A percentile compares a stretch with the other conserved stretches of the same genome.
Evolutionary conservation across 2,329 filamentous ascomycete genomes (phyloP).

Genomic region (Pseudocercospora fijiensis): DNA sequence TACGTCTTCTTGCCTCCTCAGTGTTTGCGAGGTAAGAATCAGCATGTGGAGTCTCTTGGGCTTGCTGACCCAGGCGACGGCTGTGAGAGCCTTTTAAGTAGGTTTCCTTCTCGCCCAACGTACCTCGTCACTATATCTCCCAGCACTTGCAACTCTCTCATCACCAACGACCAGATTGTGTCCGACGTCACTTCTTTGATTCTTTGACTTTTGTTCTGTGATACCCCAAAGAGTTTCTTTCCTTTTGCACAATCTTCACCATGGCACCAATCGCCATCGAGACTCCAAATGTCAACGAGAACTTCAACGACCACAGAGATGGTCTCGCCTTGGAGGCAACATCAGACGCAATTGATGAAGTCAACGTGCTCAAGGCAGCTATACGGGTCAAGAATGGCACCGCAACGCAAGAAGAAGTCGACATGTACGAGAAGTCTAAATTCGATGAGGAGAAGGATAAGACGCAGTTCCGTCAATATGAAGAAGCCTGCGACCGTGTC

Average conservation of each 20-base stretch:
- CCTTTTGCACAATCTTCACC: constrained; percentile 20
- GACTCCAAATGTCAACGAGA: constrained; percentile 44
- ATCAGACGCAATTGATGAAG: constrained; percentile 59
- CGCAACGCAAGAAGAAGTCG: constrained; percentile 46
- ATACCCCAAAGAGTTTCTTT: constrained; percentile 2
- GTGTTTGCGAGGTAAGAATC: constrained; percentile 10
- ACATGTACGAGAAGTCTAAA: constrained; percentile 59
- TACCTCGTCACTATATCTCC: constrained; percentile 7
- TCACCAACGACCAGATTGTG: constrained; percentile 22
- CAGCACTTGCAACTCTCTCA: constrained; percentile 16
- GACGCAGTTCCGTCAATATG: constrained; percentile 76
- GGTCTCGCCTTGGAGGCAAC: constrained; percentile 59
- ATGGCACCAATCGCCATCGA: constrained; percentile 51
- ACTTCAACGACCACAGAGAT: constrained; percentile 53
- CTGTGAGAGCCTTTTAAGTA: constrained; percentile 9
- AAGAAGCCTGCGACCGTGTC: constrained; percentile 77
- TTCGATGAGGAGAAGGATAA: constrained; percentile 78
- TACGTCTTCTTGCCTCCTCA: constrained; percentile 14
- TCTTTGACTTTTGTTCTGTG: neutral
- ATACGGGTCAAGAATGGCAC: constrained; percentile 52
- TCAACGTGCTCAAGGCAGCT: constrained; percentile 60
- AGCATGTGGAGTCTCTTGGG: constrained; percentile 7
- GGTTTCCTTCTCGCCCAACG: neutral
- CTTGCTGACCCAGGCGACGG: neutral
- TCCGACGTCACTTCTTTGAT: neutral